These are phyloP conservation scores for Onygenales sp. DNA, from an alignment of 2,329 filamentous ascomycete genomes.

Conservation along the genomic window DNA sequence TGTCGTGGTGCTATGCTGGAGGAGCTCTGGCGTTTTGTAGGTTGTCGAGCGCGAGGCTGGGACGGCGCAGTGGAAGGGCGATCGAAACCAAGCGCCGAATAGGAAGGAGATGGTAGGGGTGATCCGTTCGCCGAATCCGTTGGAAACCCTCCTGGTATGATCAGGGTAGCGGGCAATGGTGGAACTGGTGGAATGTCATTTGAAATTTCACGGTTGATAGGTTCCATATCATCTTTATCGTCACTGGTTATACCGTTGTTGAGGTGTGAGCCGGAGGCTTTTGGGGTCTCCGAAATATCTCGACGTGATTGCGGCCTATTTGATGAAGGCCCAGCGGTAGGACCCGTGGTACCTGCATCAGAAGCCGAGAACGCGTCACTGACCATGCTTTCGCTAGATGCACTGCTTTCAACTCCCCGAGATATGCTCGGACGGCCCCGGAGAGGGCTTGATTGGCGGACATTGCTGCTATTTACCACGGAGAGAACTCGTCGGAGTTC, in stretches of 20 bases:
- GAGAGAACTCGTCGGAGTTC: slow-evolving; percentile 40
- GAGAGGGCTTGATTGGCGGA: slow-evolving; percentile 33
- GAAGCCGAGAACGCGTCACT: slow-evolving; percentile 29
- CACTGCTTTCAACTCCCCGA: slow-evolving; percentile 22
- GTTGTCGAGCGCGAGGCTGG: slow-evolving; percentile 5
- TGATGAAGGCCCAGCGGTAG: slow-evolving; percentile 15
- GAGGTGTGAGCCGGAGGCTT: slow-evolving; percentile 16
- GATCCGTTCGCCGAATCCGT: slow-evolving; percentile 22
- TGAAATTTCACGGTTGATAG: slow-evolving; percentile 9
- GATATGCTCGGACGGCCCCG: slow-evolving; percentile 25
- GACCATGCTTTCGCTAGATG: slow-evolving; percentile 38
- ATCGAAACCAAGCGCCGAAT: slow-evolving; percentile 15
- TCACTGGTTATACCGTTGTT: slow-evolving; percentile 8
- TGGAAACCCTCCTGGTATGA: slow-evolving; percentile 34
- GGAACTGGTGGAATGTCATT: slow-evolving; percentile 38
- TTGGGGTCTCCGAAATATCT: slow-evolving; percentile 25
- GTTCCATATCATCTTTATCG: slow-evolving; percentile 8
- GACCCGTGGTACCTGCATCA: slow-evolving; percentile 19
- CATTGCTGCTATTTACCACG: slow-evolving; percentile 23
- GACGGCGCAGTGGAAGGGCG: slow-evolving; percentile 14
- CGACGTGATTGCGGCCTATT: slow-evolving; percentile 20
- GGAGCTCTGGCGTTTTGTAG: slow-evolving; percentile 3
- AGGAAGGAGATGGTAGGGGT: slow-evolving; percentile 14
- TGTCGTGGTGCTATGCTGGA: slow-evolving; percentile 8
- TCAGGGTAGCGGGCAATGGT: slow-evolving; percentile 32